Evolutionary conservation across 495 filamentous ascomycete genomes (phyloP), one percentile per base, ranked within the genome.

Genomic region (Daldinia grandis): DNA sequence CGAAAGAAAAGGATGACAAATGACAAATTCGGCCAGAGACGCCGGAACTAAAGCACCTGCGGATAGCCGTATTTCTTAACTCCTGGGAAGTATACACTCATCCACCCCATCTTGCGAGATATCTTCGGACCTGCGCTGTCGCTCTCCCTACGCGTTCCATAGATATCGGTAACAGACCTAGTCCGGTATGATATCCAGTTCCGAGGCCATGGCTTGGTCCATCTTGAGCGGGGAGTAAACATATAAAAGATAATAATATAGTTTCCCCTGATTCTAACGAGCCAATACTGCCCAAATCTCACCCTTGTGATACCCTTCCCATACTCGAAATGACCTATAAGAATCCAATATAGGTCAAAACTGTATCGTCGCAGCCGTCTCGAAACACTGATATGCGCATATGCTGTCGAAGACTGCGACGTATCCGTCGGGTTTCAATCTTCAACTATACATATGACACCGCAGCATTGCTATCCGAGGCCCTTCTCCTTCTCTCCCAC

Each of bases 1-100:
- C 42, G 3, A 57, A 58, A 66, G 24, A 31, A 62, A 59, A 49
- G 24, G 40, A 68, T 42, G 21, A 56, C 24, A 66, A 21, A 58
- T 47, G 50, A 56, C 28, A 56, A 44, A 37, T 42, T 21, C 0
- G 31, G 10, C 15, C 25, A 64, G 40, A 40, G 15, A 42, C 28
- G 25, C 35, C 14, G 35, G 44, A 31, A 30, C 15, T 33, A 8
- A 15, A 56, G 38, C 21, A 17, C 67, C 28, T 53, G 47, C 38
- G 47, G 50, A 31, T 33, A 60, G 54, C 57, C 62, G 24, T 28
- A 9, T 27, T 40, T 49, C 42, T 35, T 14, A 27, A 51, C 51
- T 25, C 50, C 40, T 37, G 21, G 44, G 21, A 15, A 24, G 17
- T 58, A 66, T 51, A 65, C 28, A 58, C 53, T 30, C 47, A 9